Percentiles rank a stretch among this genome's conserved stretches.
Conservation (phyloP, 495 filamentous ascomycete genomes). For the Neurospora cerealis region DNA sequence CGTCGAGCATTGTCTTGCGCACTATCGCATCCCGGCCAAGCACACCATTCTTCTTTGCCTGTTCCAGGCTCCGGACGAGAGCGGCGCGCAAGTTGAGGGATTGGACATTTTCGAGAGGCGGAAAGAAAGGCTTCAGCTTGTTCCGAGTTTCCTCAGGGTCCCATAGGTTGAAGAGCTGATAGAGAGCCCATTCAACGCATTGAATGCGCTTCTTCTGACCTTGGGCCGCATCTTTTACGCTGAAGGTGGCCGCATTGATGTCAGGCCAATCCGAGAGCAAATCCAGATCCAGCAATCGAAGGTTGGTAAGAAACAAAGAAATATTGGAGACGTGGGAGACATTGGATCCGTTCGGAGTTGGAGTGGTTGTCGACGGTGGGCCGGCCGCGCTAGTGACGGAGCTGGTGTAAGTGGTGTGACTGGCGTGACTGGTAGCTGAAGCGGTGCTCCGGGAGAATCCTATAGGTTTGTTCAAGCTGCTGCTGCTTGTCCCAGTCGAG, state of each 20-base stretch:
- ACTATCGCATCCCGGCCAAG: conserved; percentile 67
- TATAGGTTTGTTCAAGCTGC: background rate
- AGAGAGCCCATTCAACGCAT: conserved; percentile 75
- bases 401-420: conserved; percentile 3
- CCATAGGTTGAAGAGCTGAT: conserved; percentile 72
- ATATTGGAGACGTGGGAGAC: conserved; percentile 14
- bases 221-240: conserved; percentile 52
- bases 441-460: conserved; percentile 1
- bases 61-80: conserved; percentile 65
- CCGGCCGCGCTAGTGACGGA: background rate
- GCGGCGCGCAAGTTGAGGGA: conserved; percentile 82
- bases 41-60: conserved; percentile 76
- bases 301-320: conserved; percentile 67
- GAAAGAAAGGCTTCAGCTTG: conserved; percentile 86
- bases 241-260: conserved; percentile 54
- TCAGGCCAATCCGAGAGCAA: conserved; percentile 65
- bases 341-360: background rate
- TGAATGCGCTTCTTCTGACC: conserved; percentile 71
- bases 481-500: conserved; percentile 12
- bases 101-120: conserved; percentile 74
- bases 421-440: conserved; percentile 3
- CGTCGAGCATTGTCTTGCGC: conserved; percentile 85
- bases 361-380: conserved; percentile 2
- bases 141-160: conserved; percentile 61
- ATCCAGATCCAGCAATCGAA: conserved; percentile 71